Base-by-base conservation (phyloP, 352 stramenopile species). In the Globisporangium nunn region DNA sequence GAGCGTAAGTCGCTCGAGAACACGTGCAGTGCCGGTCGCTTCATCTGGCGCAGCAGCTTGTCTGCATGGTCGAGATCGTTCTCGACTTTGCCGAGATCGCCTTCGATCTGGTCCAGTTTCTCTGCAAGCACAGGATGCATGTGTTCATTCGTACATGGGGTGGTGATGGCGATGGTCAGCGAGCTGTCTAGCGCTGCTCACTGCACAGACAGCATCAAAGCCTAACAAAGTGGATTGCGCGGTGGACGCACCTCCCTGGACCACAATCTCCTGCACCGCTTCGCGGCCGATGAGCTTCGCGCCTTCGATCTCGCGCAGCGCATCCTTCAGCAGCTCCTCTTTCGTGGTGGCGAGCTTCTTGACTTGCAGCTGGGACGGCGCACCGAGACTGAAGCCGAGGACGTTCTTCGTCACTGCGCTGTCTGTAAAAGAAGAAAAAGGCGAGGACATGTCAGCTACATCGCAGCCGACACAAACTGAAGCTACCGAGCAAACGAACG, bases 61-160 rank as follows among this genome's bases (percentile, higher is more conserved):
- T 93, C 81, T 29, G 73, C 81, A 58, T 78, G 76, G 63, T 93
- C 81, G 3, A 93, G 61, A 47, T 93, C 77, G 33, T 58, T 64
- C 35, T 85, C 63, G 14, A 91, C 77, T 11, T 66, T 64, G n/a
- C 69, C 61, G 33, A 91, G 59, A 53, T 90, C 73, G 35, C 58
- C 64, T 47, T 91, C 83, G 18, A 91, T 72, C 23, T 76, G 62
- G 59, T 90, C 78, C 48, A 93, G 71, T 62, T 87, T 88, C 51
- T 91, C 81, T 85, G 49, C 29, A 7, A 46, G 49, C 37, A 18
- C 0, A 28, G 10, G 8, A 43, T 46, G 39, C 33, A 23, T 31
- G 31, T 30, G 10, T 11, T 7, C 49, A 17, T 37, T 10, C 31
- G 6, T 14, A 4, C 37, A 12, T 15, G 11, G 11, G 37, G 7